These are phyloP conservation scores for Adansonia rubrostipa DNA, from an alignment of 441 rosid species.

Conservation along the genomic window DNA sequence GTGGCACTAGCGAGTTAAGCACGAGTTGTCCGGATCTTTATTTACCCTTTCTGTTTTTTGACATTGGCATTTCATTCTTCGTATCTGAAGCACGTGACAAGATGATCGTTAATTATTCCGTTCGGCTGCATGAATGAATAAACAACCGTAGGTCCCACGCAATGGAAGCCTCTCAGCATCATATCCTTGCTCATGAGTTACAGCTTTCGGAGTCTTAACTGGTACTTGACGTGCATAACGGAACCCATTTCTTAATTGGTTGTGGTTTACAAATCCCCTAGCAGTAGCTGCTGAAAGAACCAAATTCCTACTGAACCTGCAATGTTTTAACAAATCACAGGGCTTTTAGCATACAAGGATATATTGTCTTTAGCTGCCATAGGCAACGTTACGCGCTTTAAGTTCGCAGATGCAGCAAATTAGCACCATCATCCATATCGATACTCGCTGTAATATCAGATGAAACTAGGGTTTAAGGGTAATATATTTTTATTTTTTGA, in stretches of 20 bases:
- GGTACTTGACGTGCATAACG: conserved; percentile 81
- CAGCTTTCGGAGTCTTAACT: conserved; percentile 84
- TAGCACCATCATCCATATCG: neutral
- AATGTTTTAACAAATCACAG: conserved; percentile 14
- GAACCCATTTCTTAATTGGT: conserved; percentile 61
- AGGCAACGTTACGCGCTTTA: neutral
- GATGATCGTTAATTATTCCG: conserved; percentile 82
- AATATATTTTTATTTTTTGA: neutral
- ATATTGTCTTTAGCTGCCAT: neutral
- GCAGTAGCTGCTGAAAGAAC: conserved; percentile 76
- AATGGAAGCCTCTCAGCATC: conserved; percentile 90
- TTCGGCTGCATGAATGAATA: conserved; percentile 88
- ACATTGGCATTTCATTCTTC: conserved; percentile 51
- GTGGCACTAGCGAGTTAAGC: conserved; percentile 31
- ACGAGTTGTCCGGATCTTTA: conserved; percentile 35
- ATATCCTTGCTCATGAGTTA: conserved; percentile 79
- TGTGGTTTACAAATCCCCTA: conserved; percentile 76
- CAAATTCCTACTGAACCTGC: conserved; percentile 83
- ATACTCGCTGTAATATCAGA: neutral
- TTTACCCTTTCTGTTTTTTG: conserved; percentile 33
- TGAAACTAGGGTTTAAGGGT: neutral
- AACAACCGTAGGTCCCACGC: conserved; percentile 80
- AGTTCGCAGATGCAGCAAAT: conserved; percentile 5
- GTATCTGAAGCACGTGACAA: conserved; percentile 70
- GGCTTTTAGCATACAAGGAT: neutral